phyloP scores from a whole-genome alignment of 305 asterid genomes.

The Plantago lanceolata region DNA sequence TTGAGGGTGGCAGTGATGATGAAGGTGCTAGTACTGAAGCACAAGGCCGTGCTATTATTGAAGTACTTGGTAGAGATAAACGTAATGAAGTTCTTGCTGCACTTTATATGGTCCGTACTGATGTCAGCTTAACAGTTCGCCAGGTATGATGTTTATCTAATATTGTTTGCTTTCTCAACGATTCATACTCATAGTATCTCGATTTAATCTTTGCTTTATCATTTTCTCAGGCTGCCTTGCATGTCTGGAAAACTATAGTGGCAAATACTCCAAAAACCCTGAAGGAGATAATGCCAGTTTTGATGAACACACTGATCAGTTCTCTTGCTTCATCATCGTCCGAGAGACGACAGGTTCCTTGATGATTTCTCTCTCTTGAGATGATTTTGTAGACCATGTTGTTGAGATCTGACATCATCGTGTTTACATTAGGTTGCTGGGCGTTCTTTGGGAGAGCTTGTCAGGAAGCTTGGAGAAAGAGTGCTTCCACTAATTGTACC shows the following conservation, averaged over 20 bases:
- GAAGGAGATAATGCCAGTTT: constrained; percentile 95
- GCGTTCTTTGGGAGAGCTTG: constrained; percentile 97
- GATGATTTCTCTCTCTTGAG: constrained; percentile 19
- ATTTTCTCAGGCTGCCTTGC: constrained; percentile 81
- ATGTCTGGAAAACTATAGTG: constrained; percentile 99
- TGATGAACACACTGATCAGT: constrained; percentile 87
- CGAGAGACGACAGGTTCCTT: constrained; percentile 90
- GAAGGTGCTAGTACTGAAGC: constrained; percentile 99
- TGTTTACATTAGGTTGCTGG: constrained; percentile 75
- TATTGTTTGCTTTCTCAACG: constrained; percentile 23
- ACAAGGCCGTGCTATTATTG: constrained; percentile 98
- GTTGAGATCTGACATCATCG: constrained; percentile 20
- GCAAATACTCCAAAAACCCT: constrained; percentile 98
- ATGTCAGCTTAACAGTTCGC: constrained; percentile 91
- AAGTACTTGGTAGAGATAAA: constrained; percentile 93
- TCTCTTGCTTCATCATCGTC: constrained; percentile 95
- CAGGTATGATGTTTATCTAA: constrained; percentile 54
- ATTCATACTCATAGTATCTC: constrained; percentile 20
- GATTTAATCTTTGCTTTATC: constrained; percentile 18
- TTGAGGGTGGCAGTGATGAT: constrained; percentile 99
- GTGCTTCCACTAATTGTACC: constrained; percentile 96
- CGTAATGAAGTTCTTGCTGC: constrained; percentile 99
- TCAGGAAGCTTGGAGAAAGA: constrained; percentile 99
- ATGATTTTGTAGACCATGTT: constrained; percentile 19
- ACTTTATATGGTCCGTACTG: constrained; percentile 94